These are phyloP conservation scores for Candida multigemmis DNA, from an alignment of 805 yeast genomes.

Conservation along the genomic window DNA sequence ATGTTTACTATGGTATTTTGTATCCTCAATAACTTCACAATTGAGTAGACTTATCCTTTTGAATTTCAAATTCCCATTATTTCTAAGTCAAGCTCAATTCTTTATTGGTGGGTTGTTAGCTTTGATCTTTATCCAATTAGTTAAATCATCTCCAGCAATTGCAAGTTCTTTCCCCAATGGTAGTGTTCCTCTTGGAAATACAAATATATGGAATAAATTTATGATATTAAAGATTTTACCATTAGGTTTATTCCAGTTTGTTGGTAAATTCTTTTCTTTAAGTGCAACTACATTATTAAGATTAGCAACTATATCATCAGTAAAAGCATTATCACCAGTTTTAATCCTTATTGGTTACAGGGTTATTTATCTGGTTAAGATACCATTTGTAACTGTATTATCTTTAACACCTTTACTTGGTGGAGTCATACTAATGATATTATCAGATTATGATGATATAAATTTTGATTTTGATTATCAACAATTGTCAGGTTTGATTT, in stretches of 20 bases:
- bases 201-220: constrained; percentile 10
- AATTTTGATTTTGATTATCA: constrained; percentile 9
- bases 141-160: constrained; percentile 19
- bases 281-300: constrained; percentile 60
- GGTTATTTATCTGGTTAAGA: constrained; percentile 37
- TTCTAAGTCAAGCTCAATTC: constrained; percentile 59
- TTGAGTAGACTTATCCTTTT: constrained; percentile 48
- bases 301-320: constrained; percentile 60
- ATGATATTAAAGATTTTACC: constrained; percentile 46
- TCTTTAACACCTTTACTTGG: constrained; percentile 42
- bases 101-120: constrained; percentile 40
- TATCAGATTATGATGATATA: constrained; percentile 13
- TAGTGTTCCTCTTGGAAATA: constrained; percentile 36
- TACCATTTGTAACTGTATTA: constrained; percentile 42
- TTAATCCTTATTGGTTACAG: constrained; percentile 51
- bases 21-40: constrained; percentile 59
- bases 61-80: constrained; percentile 51
- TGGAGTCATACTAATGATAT: constrained; percentile 45
- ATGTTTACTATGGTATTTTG: constrained; percentile 52
- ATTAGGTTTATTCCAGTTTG: constrained; percentile 55
- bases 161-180: constrained; percentile 41
- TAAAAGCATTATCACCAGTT: constrained; percentile 61
- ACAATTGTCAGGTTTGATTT: constrained; percentile 53
- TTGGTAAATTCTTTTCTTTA: constrained; percentile 54
- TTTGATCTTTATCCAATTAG: constrained; percentile 23